Base-by-base conservation (phyloP, 495 filamentous ascomycete genomes). In the Parachaetomium inaequale region DNA sequence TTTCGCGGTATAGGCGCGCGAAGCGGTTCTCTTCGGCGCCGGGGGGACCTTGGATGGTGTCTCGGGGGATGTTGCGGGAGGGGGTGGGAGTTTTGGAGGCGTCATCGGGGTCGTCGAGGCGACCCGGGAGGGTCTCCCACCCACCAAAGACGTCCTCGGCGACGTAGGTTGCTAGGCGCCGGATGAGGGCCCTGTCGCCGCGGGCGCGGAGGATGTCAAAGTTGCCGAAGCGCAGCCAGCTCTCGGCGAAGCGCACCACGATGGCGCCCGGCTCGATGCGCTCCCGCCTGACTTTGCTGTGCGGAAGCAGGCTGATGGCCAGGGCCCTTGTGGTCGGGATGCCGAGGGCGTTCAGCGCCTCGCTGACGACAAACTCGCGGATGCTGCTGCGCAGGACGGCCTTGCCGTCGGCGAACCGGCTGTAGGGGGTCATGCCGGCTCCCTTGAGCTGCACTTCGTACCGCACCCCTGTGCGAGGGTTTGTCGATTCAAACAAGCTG, bases 361-460 rank as follows among this genome's bases (percentile, higher is more conserved):
- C 94, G 51, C 88, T 92, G 26, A 96, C 92, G 38, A 98, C 71
- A 65, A 92, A 98, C 80, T 98, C 94, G 38, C 94, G 84, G 61
- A 98, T 95, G 69, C 89, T 93, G 29, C 88, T 92, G 50, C 94
- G 78, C 23, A 98, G 79, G 12, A 98, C 94, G 3, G 94, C 94
- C 70, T 94, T 93, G 29, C 94, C 94, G 75, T 98, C 94, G n/a
- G 94, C 94, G 66, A 98, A 98, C 14, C 94, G 88, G 23, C 90
- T 94, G 73, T 98, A 98, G 0, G 94, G 94, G 4, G 94, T 98
- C 64, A 85, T 78, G 3, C 94, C 94, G 28, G 94, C 93, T 25
- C 94, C 94, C 75, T 96, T 98, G 51, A 98, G 81, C 70, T 97
- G 94, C 10, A 98, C 70, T 73, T 98, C 94, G 71, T 94, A 96